Conservation (phyloP, 371 early-diverging fungal genomes). For the Syncephalastrum monosporum region DNA sequence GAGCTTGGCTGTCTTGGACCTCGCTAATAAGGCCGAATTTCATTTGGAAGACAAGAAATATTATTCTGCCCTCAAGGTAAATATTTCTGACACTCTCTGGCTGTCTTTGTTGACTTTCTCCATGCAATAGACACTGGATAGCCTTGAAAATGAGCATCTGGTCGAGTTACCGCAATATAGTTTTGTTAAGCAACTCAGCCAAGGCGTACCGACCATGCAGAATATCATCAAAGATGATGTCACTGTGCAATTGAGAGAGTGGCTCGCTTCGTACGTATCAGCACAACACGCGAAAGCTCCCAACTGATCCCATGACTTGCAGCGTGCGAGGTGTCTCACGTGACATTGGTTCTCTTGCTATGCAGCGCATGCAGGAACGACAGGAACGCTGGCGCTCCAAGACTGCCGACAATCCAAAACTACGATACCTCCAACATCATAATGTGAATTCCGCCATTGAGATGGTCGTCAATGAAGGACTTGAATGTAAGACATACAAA, state of each 20-base stretch:
- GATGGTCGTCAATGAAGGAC: slow-evolving; percentile 84
- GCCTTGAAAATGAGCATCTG: slow-evolving; percentile 71
- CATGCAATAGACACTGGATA: slow-evolving; percentile 70
- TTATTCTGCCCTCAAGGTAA: slow-evolving; percentile 86
- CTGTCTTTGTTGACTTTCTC: background rate
- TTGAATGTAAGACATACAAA: slow-evolving; percentile 62
- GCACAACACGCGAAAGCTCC: background rate
- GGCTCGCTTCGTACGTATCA: slow-evolving; percentile 76
- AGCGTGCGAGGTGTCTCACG: slow-evolving; percentile 84
- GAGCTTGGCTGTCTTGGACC: slow-evolving; percentile 85
- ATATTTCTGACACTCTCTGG: background rate
- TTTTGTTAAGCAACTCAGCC: slow-evolving; percentile 78
- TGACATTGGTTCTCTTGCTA: slow-evolving; percentile 82
- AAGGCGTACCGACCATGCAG: slow-evolving; percentile 85
- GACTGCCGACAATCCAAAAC: slow-evolving; percentile 53
- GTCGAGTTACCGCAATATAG: slow-evolving; percentile 67
- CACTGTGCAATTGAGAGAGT: slow-evolving; percentile 84
- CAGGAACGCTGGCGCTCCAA: slow-evolving; percentile 63
- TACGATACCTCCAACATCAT: slow-evolving; percentile 56
- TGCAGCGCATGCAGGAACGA: slow-evolving; percentile 73
- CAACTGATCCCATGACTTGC: background rate
- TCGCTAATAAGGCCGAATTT: slow-evolving; percentile 80
- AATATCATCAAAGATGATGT: slow-evolving; percentile 82
- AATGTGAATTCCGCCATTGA: slow-evolving; percentile 85
- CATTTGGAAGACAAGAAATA: slow-evolving; percentile 84